Conservation (phyloP, 2,329 filamentous ascomycete genomes). For the Fusarium beomiforme region DNA sequence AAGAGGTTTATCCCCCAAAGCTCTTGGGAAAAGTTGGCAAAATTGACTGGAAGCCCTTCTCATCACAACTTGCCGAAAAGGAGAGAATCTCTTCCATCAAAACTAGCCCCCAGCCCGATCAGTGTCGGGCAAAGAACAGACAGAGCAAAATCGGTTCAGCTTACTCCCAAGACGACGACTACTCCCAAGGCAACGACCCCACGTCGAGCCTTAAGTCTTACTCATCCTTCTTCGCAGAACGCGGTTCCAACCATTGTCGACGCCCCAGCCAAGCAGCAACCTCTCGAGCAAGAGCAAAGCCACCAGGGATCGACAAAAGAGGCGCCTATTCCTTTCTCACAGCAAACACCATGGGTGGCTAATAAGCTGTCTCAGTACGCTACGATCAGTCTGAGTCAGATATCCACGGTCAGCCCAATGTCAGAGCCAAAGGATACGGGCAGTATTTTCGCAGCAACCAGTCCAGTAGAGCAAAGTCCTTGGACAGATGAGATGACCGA, state of each 20-base stretch:
- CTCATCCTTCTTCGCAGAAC: background rate
- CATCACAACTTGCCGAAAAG: background rate
- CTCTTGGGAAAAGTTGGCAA: conserved; percentile 39
- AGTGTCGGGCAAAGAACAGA: background rate
- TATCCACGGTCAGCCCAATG: background rate
- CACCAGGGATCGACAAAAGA: background rate
- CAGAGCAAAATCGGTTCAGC: background rate
- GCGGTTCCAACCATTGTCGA: background rate
- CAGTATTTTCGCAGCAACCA: background rate
- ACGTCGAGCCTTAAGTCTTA: background rate
- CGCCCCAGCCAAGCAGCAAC: background rate
- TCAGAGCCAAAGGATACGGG: background rate
- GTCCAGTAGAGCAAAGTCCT: conserved; percentile 33
- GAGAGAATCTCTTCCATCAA: background rate
- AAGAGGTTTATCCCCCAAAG: conserved; percentile 39
- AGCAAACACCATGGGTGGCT: conserved; percentile 42
- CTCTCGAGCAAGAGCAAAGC: background rate
- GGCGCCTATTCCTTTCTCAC: conserved; percentile 28
- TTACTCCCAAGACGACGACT: background rate
- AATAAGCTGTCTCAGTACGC: conserved; percentile 36
- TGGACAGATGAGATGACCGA: conserved; percentile 24
- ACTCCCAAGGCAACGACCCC: background rate
- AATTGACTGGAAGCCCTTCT: conserved; percentile 5
- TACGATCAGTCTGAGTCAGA: conserved; percentile 2
- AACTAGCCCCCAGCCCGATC: background rate